Evolutionary conservation across 495 filamentous ascomycete genomes (phyloP).

Genomic region (Penicillium roqueforti): DNA sequence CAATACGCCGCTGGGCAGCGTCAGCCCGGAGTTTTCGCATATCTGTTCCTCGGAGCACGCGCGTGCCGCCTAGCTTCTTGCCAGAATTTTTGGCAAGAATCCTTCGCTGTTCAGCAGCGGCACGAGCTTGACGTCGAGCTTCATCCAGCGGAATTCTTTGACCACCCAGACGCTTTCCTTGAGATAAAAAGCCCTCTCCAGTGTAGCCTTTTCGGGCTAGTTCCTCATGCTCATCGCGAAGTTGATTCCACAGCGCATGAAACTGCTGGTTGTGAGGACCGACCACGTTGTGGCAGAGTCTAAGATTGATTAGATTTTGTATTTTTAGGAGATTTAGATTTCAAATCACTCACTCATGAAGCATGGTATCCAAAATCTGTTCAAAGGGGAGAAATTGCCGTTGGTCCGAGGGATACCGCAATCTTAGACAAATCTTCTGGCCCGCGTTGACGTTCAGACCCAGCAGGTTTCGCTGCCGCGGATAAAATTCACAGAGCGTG

Average conservation of each 20-base stretch:
- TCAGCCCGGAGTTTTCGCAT: constrained; percentile 72
- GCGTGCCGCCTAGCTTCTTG: constrained; percentile 67
- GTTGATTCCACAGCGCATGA: constrained; percentile 79
- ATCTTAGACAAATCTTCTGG: constrained; percentile 74
- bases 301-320: constrained; percentile 19
- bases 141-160: constrained; percentile 64
- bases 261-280: constrained; percentile 82
- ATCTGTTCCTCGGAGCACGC: constrained; percentile 58
- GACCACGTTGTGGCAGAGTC: constrained; percentile 77
- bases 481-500: constrained; percentile 81
- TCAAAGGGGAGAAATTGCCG: constrained; percentile 78
- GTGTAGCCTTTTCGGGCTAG: constrained; percentile 79
- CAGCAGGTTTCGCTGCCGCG: constrained; percentile 66
- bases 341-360: constrained; percentile 65
- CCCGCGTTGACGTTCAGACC: constrained; percentile 78
- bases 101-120: constrained; percentile 70
- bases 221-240: constrained; percentile 77
- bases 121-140: constrained; percentile 69
- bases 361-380: constrained; percentile 81
- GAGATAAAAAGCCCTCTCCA: constrained; percentile 80
- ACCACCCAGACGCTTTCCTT: constrained; percentile 72
- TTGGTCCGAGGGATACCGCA: constrained; percentile 73
- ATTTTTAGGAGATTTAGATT: not conserved
- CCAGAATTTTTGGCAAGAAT: constrained; percentile 59
- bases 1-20: constrained; percentile 65